Base-by-base conservation (phyloP, 140 eudicot genomes). In the Stevia rebaudiana region DNA sequence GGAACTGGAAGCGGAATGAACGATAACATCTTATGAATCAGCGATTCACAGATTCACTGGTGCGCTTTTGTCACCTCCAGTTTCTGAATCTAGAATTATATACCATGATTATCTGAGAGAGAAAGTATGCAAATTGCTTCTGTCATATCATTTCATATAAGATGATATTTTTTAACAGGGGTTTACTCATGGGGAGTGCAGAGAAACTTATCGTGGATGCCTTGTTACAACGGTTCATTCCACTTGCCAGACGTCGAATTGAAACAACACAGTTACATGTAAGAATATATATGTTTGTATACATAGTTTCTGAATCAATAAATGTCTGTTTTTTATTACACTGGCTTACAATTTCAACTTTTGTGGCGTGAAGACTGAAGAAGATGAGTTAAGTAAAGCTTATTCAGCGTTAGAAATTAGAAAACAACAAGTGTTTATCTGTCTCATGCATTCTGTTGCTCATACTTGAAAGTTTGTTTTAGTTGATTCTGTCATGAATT, bases 201-300 rank as follows among this genome's bases (percentile, higher is more conserved):
- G 84, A 87, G 3, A 83, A 83, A 82, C 84, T 89, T 77, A 83
- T 89, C 49, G 97, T 89, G 39, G 97, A 89, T 69, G 95, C 95
- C 19, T 69, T 89, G 84, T 74, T 89, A 65, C 97, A 86, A 72
- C 83, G 97, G 22, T 86, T 89, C 71, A 88, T 89, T 75, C 97
- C 97, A 3, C 89, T 89, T 22, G 97, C 95, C 3, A 73, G 95
- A 79, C 95, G 95, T 28, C 82, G 95, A 6, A 86, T 89, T 21
- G 97, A 89, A 81, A 86, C 95, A 4, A 86, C 95, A 72, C 95
- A 89, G 65, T 84, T 86, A 18, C 95, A 83, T 71, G 97, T 89
- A 48, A 33, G 62, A 13, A 47, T 58, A 5, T 19, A n/a, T n/a
- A n/a, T n/a, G n/a, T n/a, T n/a, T n/a, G n/a, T n/a, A n/a, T n/a